These are phyloP conservation scores for Dothidotthia symphoricarpi DNA, from an alignment of 2,329 filamentous ascomycete genomes.

Conservation along the genomic window DNA sequence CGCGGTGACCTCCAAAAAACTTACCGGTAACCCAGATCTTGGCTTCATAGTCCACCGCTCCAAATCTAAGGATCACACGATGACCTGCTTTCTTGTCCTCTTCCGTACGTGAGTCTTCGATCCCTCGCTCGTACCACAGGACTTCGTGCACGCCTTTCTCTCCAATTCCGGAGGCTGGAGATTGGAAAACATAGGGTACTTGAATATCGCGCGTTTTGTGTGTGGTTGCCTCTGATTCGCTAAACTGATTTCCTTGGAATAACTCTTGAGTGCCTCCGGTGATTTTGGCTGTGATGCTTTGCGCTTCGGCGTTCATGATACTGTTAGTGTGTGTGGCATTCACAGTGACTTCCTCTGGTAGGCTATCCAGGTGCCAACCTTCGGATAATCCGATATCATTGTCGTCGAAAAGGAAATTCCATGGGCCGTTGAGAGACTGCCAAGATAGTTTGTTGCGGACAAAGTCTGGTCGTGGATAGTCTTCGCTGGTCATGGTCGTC, in stretches of 20 bases:
- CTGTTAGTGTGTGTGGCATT: conserved; percentile 19
- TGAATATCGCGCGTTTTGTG: conserved; percentile 55
- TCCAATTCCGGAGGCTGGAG: conserved; percentile 61
- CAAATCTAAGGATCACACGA: conserved; percentile 55
- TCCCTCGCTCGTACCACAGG: conserved; percentile 61
- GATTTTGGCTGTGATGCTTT: conserved; percentile 49
- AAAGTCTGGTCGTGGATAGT: conserved; percentile 66
- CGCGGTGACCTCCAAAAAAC: conserved; percentile 55
- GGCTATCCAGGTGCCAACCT: conserved; percentile 54
- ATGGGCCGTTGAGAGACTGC: conserved; percentile 61
- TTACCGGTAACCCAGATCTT: conserved; percentile 57
- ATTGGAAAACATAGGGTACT: conserved; percentile 66
- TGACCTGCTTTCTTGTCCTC: conserved; percentile 44
- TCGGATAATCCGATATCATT: conserved; percentile 55
- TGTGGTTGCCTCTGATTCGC: conserved; percentile 30
- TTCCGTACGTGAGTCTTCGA: conserved; percentile 52
- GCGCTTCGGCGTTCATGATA: conserved; percentile 25
- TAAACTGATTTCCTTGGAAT: conserved; percentile 47
- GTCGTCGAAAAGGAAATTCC: conserved; percentile 67
- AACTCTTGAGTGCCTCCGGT: conserved; percentile 51
- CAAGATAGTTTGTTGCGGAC: conserved; percentile 56
- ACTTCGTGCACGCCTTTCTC: conserved; percentile 64
- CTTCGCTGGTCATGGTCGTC: conserved; percentile 8
- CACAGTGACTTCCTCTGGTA: conserved; percentile 46
- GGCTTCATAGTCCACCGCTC: conserved; percentile 62